Percentiles rank a stretch among this genome's conserved stretches.
These are phyloP conservation scores for Amphirosellinia nigrospora DNA, from an alignment of 495 filamentous ascomycete species.

Conservation along the genomic window DNA sequence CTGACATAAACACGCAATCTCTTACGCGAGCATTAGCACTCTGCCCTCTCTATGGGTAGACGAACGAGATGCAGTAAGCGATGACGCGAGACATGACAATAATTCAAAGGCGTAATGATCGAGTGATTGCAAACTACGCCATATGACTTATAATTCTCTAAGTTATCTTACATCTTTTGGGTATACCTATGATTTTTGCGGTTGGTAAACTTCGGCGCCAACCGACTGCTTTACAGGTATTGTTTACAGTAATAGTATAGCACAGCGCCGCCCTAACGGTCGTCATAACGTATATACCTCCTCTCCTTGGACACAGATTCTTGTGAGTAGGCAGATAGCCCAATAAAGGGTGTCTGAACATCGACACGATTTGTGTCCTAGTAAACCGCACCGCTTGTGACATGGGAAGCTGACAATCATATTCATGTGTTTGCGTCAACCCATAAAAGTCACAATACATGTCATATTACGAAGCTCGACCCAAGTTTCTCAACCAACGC, in stretches of 20 bases:
- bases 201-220: neutral
- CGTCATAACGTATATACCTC: slow-evolving; percentile 1
- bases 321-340: neutral
- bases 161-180: slow-evolving; percentile 2
- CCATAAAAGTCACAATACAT: neutral
- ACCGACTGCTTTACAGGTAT: neutral
- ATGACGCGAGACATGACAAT: neutral
- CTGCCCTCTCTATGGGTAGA: neutral
- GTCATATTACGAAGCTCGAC: slow-evolving; percentile 71
- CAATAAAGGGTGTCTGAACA: neutral
- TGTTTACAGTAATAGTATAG: slow-evolving; percentile 11
- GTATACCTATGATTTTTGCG: neutral
- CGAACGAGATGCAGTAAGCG: neutral
- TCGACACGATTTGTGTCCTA: neutral
- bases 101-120: neutral
- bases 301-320: no score
- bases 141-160: neutral
- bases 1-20: slow-evolving; percentile 7
- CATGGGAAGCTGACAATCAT: slow-evolving; percentile 1
- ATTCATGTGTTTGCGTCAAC: neutral
- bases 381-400: neutral
- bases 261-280: neutral
- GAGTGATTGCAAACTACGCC: neutral
- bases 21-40: neutral
- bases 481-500: slow-evolving; percentile 71